Conservation (phyloP, 257 asterid genomes). For the Pogostemon cablin region DNA sequence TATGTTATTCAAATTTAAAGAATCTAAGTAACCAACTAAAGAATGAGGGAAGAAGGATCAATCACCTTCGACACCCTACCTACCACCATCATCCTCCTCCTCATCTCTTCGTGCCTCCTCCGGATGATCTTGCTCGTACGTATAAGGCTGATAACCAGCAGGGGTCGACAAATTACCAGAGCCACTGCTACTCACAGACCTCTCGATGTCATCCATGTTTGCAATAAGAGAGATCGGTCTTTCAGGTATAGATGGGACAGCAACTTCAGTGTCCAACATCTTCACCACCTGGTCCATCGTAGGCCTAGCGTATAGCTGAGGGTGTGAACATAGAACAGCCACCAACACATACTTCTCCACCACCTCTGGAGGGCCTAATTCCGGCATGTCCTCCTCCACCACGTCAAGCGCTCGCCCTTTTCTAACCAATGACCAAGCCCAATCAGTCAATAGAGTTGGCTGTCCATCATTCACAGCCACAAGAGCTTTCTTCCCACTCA, state of each 20-base stretch:
- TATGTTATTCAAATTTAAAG: constrained; percentile 21
- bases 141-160: constrained; percentile 60
- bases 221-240: constrained; percentile 79
- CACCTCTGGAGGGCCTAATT: constrained; percentile 56
- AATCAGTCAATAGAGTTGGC: constrained; percentile 68
- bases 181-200: constrained; percentile 65
- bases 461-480: constrained; percentile 57
- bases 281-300: constrained; percentile 89
- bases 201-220: constrained; percentile 67
- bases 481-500: constrained; percentile 86
- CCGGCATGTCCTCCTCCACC: constrained; percentile 63
- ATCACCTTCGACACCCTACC: constrained; percentile 20
- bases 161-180: constrained; percentile 71
- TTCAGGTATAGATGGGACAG: constrained; percentile 77
- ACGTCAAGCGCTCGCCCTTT: constrained; percentile 66
- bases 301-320: constrained; percentile 84
- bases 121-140: constrained; percentile 34
- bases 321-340: constrained; percentile 88
- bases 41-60: constrained; percentile 10
- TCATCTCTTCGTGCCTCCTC: constrained; percentile 15
- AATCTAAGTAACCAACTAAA: constrained; percentile 4
- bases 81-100: constrained; percentile 27
- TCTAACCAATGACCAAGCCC: constrained; percentile 91
- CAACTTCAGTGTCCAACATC: constrained; percentile 72
- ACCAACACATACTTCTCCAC: constrained; percentile 84